Percentiles rank a stretch among this genome's conserved stretches.
Evolutionary conservation across 129 eudicot species (phyloP).

Genomic region (Escallonia herrerae): DNA sequence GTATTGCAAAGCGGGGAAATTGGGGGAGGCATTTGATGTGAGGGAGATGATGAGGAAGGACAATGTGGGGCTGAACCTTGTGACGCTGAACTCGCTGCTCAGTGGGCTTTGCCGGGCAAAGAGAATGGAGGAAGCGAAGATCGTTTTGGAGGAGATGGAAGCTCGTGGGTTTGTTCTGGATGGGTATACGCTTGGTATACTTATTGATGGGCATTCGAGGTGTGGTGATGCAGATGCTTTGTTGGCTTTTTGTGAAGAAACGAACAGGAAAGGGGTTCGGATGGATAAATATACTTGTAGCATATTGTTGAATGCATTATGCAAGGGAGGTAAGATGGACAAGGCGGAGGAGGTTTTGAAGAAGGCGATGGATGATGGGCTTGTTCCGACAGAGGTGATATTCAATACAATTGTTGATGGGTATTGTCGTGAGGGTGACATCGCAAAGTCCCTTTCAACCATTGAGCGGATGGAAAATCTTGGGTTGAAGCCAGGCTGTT

Average conservation of each 20-base stretch:
- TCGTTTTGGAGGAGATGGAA: constrained; percentile 7
- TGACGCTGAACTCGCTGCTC: constrained; percentile 9
- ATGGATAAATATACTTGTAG: constrained; percentile 5
- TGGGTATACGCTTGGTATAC: constrained; percentile 12
- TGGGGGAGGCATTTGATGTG: constrained; percentile 4
- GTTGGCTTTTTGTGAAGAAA: constrained; percentile 13
- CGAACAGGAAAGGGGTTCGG: constrained; percentile 1
- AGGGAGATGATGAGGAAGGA: constrained; percentile 2
- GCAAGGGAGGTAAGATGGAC: constrained; percentile 12
- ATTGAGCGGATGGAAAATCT: constrained; percentile 5
- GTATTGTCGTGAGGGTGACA: constrained; percentile 12
- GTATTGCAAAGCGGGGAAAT: constrained; percentile 13
- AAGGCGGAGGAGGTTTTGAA: constrained; percentile 14
- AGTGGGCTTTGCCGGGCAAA: constrained; percentile 5
- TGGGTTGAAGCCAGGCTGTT: constrained; percentile 3
- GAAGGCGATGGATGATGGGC: constrained; percentile 4
- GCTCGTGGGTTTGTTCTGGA: constrained; percentile 14
- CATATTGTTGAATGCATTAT: constrained; percentile 11
- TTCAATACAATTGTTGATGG: constrained; percentile 15
- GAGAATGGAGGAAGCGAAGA: constrained; percentile 15
- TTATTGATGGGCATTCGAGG: constrained; percentile 14
- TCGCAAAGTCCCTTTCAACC: constrained; percentile 1
- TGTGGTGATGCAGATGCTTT: constrained; percentile 2
- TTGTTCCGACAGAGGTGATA: constrained; percentile 15
- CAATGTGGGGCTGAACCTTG: neutral